Evolutionary conservation across 2,329 filamentous ascomycete species (phyloP).

Genomic region (Aureobasidium leucospermi): DNA sequence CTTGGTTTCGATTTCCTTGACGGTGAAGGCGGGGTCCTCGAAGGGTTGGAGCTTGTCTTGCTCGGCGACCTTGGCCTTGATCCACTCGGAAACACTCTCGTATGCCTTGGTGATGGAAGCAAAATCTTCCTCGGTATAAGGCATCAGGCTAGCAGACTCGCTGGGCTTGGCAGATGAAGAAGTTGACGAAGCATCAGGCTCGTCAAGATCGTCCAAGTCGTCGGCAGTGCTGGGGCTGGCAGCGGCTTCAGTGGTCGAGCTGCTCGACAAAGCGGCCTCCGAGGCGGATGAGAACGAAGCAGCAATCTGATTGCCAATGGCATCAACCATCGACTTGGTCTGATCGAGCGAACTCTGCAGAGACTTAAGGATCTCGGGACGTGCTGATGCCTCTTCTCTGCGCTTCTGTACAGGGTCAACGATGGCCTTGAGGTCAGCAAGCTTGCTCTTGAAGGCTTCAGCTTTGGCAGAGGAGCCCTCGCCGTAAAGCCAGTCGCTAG

Average conservation of each 20-base stretch:
- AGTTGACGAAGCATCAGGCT: constrained; percentile 49
- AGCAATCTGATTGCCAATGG: constrained; percentile 66
- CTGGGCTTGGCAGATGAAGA: constrained; percentile 31
- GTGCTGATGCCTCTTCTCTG: constrained; percentile 61
- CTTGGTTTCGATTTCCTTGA: constrained; percentile 64
- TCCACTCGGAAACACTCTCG: constrained; percentile 61
- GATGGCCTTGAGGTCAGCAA: constrained; percentile 69
- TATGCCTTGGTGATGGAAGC: constrained; percentile 55
- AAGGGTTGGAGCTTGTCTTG: constrained; percentile 64
- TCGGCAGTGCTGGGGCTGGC: constrained; percentile 41
- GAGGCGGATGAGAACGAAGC: constrained; percentile 43
- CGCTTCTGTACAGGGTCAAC: constrained; percentile 71
- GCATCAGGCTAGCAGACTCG: constrained; percentile 48
- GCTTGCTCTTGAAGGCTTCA: constrained; percentile 65
- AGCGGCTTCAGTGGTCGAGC: constrained; percentile 33
- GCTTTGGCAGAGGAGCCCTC: constrained; percentile 71
- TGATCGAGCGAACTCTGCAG: constrained; percentile 66
- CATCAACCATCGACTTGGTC: constrained; percentile 61
- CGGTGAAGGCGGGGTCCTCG: constrained; percentile 67
- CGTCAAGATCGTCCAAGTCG: constrained; percentile 69
- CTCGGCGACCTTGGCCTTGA: constrained; percentile 60
- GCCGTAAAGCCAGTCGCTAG: constrained; percentile 85
- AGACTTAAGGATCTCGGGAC: constrained; percentile 61
- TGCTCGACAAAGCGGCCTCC: constrained; percentile 30
- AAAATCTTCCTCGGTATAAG: constrained; percentile 69